Evolutionary conservation across 345 rosid genomes (phyloP), one percentile per base, ranked within the genome.

Genomic region (Jatropha curcas): DNA sequence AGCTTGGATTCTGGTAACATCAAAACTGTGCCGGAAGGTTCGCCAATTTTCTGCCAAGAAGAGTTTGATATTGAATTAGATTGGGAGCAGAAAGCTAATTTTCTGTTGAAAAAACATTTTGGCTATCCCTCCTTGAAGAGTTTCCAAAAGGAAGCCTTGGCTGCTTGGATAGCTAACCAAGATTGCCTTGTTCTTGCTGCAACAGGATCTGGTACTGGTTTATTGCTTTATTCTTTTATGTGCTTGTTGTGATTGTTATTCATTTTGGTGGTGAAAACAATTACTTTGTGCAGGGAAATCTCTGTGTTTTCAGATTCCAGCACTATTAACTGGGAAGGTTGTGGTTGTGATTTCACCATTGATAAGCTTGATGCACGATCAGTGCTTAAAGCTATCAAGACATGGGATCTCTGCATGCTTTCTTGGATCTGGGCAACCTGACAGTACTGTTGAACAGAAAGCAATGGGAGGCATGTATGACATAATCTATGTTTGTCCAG

Each of bases 361-460:
- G 88, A 93, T 93, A 71, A 91, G 98, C 76, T 79, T 93, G 84
- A 93, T 93, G 98, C 97, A 91, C 65, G 98, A 93, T 80, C 97
- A 91, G 62, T 93, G 98, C 85, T 85, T 90, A 30, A 90, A 91
- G 75, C 82, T 93, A 34, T 89, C 97, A 68, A 86, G 70, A 67
- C 89, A 87, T 79, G 89, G 85, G 33, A 80, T 93, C 78, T 85
- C 98, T 57, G 94, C 98, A 74, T 93, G 97, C 78, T 93, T 93
- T 79, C 98, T 93, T 70, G 98, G 97, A 50, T 93, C 98, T 71
- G 98, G 98, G 67, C 98, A 93, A 82, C 89, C 88, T 56, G 98
- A 93, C 75, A 88, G 82, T 74, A 79, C 76, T 16, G 90, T 93
- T 45, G 97, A 93, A 82, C 74, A 87, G 81, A 91, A 91, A 79